phyloP scores from a whole-genome alignment of 305 asterid genomes.

The Fraxinus sp. region DNA sequence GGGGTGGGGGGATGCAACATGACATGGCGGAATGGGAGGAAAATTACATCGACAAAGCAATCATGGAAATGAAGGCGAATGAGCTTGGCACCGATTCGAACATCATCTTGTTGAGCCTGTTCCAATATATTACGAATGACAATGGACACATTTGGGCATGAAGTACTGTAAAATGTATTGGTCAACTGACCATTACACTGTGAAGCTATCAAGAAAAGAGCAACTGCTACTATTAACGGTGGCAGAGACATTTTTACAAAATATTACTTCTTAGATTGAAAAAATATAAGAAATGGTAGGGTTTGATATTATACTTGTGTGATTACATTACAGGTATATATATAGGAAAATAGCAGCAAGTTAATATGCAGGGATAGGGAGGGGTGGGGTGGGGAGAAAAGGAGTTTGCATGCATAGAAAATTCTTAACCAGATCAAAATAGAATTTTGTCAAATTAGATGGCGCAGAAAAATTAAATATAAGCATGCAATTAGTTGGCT shows the following conservation, averaged over 20 bases:
- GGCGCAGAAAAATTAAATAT: background rate
- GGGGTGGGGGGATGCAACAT: background rate
- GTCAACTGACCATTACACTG: conserved; percentile 29
- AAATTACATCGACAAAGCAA: conserved; percentile 28
- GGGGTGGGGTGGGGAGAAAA: background rate
- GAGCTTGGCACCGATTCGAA: conserved; percentile 28
- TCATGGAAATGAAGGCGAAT: conserved; percentile 27
- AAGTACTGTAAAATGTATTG: conserved; percentile 22
- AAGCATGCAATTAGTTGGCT: background rate
- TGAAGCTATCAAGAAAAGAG: background rate
- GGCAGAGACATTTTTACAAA: conserved; percentile 20
- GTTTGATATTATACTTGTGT: background rate
- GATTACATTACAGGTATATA: background rate
- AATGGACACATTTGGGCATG: conserved; percentile 28
- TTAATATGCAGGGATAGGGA: background rate
- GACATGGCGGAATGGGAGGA: background rate
- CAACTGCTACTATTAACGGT: background rate
- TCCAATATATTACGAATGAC: conserved; percentile 25
- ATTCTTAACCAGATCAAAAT: background rate
- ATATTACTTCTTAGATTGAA: background rate
- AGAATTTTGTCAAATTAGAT: background rate
- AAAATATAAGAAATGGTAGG: background rate
- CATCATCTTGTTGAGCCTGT: conserved; percentile 22
- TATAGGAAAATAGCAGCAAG: background rate
- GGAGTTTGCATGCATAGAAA: conserved; percentile 13